Evolutionary conservation across 352 stramenopile species (phyloP).

Genomic region (Globisporangium radiosum): DNA sequence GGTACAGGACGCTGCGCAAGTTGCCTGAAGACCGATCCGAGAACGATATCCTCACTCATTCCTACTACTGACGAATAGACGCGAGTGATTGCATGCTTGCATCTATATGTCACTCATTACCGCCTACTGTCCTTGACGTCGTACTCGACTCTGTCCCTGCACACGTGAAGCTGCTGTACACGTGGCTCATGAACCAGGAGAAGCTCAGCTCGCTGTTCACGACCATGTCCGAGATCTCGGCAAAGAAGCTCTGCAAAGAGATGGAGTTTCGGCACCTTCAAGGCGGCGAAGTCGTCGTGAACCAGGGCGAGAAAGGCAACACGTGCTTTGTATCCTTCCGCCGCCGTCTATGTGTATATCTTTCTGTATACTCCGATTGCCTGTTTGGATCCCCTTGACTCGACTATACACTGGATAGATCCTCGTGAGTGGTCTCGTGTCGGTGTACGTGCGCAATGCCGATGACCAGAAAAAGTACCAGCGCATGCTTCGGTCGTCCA

Average conservation of each 20-base stretch:
- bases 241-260: conserved; percentile 82
- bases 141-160: conserved; percentile 6
- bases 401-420: conserved; percentile 29
- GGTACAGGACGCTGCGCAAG: conserved; percentile 48
- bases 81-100: conserved; percentile 1
- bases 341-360: not conserved
- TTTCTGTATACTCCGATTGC: not conserved
- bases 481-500: conserved; percentile 34
- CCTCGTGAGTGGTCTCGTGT: conserved; percentile 70
- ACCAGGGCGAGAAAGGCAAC: conserved; percentile 80
- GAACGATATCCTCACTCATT: conserved; percentile 34
- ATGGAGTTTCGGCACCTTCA: conserved; percentile 79
- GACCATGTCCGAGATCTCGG: conserved; percentile 79
- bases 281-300: conserved; percentile 64
- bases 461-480: conserved; percentile 70
- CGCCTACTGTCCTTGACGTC: not conserved
- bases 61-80: conserved; percentile 4
- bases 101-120: too few species aligned
- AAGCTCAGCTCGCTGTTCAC: conserved; percentile 84
- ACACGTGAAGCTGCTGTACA: conserved; percentile 63
- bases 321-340: conserved; percentile 60
- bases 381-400: not conserved
- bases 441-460: conserved; percentile 56
- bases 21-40: conserved; percentile 58
- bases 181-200: conserved; percentile 83